Percentiles rank a stretch among this genome's conserved stretches.
These are phyloP conservation scores for Apiospora aurea DNA, from an alignment of 2,329 filamentous ascomycete genomes.

Conservation along the genomic window DNA sequence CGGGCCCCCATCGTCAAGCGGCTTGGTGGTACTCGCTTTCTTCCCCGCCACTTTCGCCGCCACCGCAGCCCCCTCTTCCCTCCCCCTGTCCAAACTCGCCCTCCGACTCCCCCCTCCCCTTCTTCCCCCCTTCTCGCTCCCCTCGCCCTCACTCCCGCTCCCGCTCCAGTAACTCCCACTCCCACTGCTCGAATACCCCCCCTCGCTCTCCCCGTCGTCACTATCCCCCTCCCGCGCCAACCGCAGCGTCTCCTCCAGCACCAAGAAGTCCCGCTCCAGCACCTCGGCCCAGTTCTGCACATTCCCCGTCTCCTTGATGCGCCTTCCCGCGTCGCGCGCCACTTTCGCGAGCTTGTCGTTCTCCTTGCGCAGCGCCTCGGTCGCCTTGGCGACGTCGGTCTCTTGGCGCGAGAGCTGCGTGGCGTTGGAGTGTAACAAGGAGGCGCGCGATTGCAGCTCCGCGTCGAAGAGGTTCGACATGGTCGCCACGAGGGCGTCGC, in stretches of 20 bases:
- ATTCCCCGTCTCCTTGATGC: constrained; percentile 80
- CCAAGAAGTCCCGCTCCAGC: constrained; percentile 71
- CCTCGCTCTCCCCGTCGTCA: constrained; percentile 32
- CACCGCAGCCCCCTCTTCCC: constrained; percentile 42
- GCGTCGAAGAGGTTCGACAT: constrained; percentile 75
- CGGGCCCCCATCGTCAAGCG: background rate
- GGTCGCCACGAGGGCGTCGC: constrained; percentile 64
- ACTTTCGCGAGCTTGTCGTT: constrained; percentile 70
- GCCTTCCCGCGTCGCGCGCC: constrained; percentile 66
- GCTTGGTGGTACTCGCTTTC: background rate
- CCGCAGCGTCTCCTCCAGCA: constrained; percentile 69
- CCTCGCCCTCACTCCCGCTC: constrained; percentile 39
- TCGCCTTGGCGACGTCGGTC: constrained; percentile 66
- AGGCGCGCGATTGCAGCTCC: constrained; percentile 71
- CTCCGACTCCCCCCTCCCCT: constrained; percentile 45
- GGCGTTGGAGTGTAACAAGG: constrained; percentile 73
- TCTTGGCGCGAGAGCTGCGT: constrained; percentile 72
- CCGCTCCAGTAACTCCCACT: constrained; percentile 39
- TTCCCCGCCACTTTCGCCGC: constrained; percentile 26
- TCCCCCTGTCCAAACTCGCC: constrained; percentile 35
- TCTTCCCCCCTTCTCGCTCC: too few relatives aligned
- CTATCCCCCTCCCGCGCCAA: constrained; percentile 52
- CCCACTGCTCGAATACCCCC: constrained; percentile 34
- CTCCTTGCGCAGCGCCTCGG: constrained; percentile 66
- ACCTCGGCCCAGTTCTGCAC: constrained; percentile 90